Percentiles rank a stretch among this genome's conserved stretches.
These are phyloP conservation scores for Phytophthora kernoviae DNA, from an alignment of 352 stramenopile genomes.

Conservation along the genomic window DNA sequence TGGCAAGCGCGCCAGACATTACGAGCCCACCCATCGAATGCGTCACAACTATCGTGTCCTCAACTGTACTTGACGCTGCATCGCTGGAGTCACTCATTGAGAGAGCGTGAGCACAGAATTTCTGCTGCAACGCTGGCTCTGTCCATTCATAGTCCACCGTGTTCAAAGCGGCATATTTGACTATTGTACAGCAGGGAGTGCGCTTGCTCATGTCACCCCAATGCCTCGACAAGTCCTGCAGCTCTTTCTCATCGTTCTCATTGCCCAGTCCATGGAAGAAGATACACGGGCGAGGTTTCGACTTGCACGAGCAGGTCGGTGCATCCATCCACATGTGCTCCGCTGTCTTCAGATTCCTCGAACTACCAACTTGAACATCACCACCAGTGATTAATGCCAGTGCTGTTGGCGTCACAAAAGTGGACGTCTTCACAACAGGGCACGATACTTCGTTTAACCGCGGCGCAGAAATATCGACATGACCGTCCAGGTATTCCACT, in stretches of 20 bases:
- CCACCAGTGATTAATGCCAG: not conserved
- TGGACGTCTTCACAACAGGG: not conserved
- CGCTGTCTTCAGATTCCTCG: constrained; percentile 6
- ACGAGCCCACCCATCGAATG: constrained; percentile 24
- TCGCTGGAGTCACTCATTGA: constrained; percentile 16
- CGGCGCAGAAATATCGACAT: not conserved
- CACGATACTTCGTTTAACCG: not conserved
- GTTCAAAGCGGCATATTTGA: constrained; percentile 30
- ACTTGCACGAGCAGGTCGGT: constrained; percentile 21
- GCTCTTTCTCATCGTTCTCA: constrained; percentile 16
- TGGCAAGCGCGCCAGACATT: constrained; percentile 25
- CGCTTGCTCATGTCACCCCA: constrained; percentile 23
- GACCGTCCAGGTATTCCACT: constrained; percentile 11
- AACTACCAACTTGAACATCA: not conserved
- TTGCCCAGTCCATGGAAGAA: constrained; percentile 27
- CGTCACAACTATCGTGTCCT: constrained; percentile 26
- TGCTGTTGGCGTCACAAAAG: constrained; percentile 1
- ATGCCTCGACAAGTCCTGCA: constrained; percentile 21
- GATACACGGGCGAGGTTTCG: constrained; percentile 22
- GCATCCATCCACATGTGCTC: constrained; percentile 7
- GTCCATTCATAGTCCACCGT: constrained; percentile 23
- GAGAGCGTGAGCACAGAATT: constrained; percentile 24
- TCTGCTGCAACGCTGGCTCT: constrained; percentile 15
- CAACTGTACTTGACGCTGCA: not conserved
- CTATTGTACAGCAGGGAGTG: constrained; percentile 18